Evolutionary conservation across 768 basidiomycete genomes (phyloP), one percentile per base, ranked within the genome.

Genomic region (Tremella fuciformis): DNA sequence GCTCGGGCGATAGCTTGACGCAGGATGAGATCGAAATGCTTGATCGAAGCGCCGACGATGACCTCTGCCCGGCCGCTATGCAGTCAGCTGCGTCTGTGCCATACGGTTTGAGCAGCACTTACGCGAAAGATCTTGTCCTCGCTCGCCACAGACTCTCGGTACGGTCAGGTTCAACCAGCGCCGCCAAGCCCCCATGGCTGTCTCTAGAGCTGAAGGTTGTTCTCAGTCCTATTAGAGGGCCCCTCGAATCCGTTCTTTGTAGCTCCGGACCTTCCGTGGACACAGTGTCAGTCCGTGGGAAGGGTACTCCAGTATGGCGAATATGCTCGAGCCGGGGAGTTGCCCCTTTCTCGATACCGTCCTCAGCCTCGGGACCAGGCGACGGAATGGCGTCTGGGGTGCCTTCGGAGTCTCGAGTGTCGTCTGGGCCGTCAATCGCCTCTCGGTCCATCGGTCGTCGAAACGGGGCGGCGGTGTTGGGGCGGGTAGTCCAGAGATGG

Each of bases 81-180:
- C 8, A 0, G 44, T 65, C 63, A 65, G 56, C 54, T 47, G n/a
- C 8, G 13, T 37, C 22, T 53, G 39, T n/a, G 22, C 48, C 13
- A 24, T 37, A 9, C 53, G 37, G 46, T 58, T 58, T 37, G 1
- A 16, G 39, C 4, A 50, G 3, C n/a, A 81, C 89, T 77, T 72
- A 92, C 89, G 88, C 89, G 25, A 89, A 91, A 65, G 90, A 91
- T 77, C 93, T 90, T 50, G 89, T 82, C 66, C 91, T 81, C 11
- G 86, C 89, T 51, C 91, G 81, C 91, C 91, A 94, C 41, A 76
- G 55, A 1, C 74, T 72, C 57, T 75, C 69, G 1, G 58, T 55
- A 22, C 65, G 66, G 24, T 66, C 64, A 15, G 65, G 51, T 50
- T 70, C 71, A 8, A 76, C 55, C 46, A 76, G 47, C 21, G 71